A percentile compares a stretch with the other conserved stretches of the same genome.
Evolutionary conservation across 2,329 filamentous ascomycete genomes (phyloP).

Genomic region (Lasiodiplodia theobromae): DNA sequence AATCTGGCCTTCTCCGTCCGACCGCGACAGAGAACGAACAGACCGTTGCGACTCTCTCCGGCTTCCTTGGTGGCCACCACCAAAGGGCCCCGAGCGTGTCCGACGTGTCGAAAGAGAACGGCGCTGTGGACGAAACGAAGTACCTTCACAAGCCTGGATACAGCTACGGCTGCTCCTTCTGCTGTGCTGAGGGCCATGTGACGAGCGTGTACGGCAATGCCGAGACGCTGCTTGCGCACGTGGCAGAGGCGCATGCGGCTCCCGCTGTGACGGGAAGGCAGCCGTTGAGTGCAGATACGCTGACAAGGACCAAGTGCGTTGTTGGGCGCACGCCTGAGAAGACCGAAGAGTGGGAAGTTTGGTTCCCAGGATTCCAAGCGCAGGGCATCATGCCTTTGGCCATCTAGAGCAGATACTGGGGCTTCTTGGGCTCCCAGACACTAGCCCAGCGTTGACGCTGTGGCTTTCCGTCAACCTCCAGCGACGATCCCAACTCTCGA

Average conservation of each 20-base stretch:
- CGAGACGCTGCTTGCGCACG: slow-evolving; percentile 49
- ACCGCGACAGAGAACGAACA: neutral
- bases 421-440: neutral
- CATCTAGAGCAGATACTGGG: neutral
- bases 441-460: too few species aligned
- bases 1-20: slow-evolving; percentile 22
- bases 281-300: slow-evolving; percentile 39
- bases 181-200: slow-evolving; percentile 40
- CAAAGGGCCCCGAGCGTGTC: slow-evolving; percentile 15
- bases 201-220: slow-evolving; percentile 47
- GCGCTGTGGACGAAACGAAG: neutral
- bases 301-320: slow-evolving; percentile 43
- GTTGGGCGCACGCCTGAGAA: slow-evolving; percentile 43
- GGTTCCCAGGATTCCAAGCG: neutral
- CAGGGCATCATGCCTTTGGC: neutral
- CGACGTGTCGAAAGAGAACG: slow-evolving; percentile 13
- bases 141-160: slow-evolving; percentile 23
- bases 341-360: slow-evolving; percentile 47
- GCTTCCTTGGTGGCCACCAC: slow-evolving; percentile 32
- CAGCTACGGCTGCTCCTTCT: slow-evolving; percentile 47
- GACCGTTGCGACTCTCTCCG: neutral
- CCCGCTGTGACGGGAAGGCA: slow-evolving; percentile 23
- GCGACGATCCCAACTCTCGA: neutral
- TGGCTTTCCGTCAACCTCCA: neutral
- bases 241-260: slow-evolving; percentile 45